phyloP scores from a whole-genome alignment of 768 basidiomycete species.

The Leccinum obscurum region DNA sequence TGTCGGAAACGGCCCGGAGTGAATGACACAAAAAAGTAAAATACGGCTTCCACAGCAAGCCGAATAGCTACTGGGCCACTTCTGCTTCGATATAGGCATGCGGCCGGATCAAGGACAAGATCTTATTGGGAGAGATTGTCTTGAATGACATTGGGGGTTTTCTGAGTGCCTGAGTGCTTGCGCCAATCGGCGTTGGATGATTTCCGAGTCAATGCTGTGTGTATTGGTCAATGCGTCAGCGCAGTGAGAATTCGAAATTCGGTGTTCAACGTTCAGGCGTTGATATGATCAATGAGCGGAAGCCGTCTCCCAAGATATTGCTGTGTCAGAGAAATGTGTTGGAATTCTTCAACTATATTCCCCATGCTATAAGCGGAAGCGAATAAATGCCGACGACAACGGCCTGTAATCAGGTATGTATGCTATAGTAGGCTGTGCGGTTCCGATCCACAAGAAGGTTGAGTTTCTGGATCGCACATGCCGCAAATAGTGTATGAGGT shows the following conservation, averaged over 20 bases:
- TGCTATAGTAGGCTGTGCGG: slow-evolving; percentile 4
- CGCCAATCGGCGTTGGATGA: background rate
- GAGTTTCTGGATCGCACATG: slow-evolving; percentile 1
- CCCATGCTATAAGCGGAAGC: background rate
- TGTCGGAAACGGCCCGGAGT: slow-evolving; percentile 5
- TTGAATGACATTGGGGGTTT: background rate
- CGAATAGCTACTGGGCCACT: background rate
- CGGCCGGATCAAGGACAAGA: slow-evolving; percentile 1
- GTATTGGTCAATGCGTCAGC: background rate
- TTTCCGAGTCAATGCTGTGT: slow-evolving; percentile 7
- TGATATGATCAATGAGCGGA: background rate
- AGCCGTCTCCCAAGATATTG: slow-evolving; percentile 9
- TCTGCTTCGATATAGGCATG: background rate
- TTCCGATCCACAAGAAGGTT: slow-evolving; percentile 13
- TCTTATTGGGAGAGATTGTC: slow-evolving; percentile 5
- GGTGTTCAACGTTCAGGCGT: background rate
- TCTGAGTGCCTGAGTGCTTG: slow-evolving; percentile 4
- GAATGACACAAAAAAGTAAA: background rate
- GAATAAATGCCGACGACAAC: background rate
- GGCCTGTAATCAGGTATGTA: background rate
- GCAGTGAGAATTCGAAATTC: slow-evolving; percentile 8
- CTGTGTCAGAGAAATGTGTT: background rate
- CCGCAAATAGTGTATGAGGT: slow-evolving; percentile 1
- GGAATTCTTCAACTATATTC: background rate
- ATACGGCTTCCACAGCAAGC: slow-evolving; percentile 1